Conservation (phyloP, 2,329 filamentous ascomycete species). For the Monosporascus sp. region DNA sequence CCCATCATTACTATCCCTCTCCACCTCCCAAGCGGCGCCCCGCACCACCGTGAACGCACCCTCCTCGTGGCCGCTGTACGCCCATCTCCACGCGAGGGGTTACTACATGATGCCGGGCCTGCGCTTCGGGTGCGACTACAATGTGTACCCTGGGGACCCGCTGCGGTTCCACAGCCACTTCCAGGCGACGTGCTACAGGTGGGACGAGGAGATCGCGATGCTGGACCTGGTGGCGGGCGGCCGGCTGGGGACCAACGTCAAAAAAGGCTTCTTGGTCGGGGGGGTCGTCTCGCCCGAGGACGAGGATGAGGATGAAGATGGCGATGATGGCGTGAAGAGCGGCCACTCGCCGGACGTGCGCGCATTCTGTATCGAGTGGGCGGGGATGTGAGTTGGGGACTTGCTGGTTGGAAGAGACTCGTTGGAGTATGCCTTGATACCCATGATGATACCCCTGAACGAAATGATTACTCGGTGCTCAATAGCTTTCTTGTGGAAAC, state of each 20-base stretch:
- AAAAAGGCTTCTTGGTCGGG: constrained; percentile 89
- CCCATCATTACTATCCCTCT: neutral
- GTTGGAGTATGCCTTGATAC: too few relatives aligned
- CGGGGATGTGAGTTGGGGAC: constrained; percentile 63
- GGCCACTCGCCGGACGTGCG: constrained; percentile 39
- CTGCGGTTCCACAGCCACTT: constrained; percentile 95
- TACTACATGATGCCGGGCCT: constrained; percentile 90
- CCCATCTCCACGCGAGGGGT: constrained; percentile 68
- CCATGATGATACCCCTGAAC: neutral
- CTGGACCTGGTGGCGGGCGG: constrained; percentile 83
- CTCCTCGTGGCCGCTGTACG: constrained; percentile 68
- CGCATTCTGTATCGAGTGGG: constrained; percentile 88
- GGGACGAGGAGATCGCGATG: constrained; percentile 80
- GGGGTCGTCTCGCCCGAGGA: constrained; percentile 46
- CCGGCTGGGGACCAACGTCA: constrained; percentile 85
- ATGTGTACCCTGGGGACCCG: constrained; percentile 91
- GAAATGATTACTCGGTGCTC: neutral
- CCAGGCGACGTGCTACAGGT: constrained; percentile 74
- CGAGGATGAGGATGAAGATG: constrained; percentile 6
- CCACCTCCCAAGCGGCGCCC: neutral
- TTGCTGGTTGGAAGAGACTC: too few relatives aligned
- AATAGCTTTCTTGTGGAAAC: neutral
- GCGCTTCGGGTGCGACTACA: constrained; percentile 90
- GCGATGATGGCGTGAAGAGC: constrained; percentile 18
- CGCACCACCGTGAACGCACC: constrained; percentile 25